Base-by-base conservation (phyloP, 2,329 filamentous ascomycete species). In the Venturiaceae sp. region DNA sequence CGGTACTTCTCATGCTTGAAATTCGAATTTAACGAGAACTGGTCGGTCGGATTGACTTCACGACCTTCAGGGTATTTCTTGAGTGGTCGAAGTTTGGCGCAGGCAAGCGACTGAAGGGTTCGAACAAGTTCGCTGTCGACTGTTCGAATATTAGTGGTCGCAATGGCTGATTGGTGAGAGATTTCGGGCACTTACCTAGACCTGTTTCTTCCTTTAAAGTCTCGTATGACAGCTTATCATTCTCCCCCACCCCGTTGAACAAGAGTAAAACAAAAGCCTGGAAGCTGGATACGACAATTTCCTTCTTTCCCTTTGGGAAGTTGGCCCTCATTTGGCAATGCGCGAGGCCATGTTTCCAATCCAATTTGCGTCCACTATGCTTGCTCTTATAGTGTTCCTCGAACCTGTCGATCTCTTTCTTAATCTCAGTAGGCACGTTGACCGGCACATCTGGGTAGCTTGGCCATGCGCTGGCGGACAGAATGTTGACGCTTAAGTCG, bases 381-480 rank as follows among this genome's bases (percentile, higher is more conserved):
- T 96, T 97, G 67, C 77, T 81, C 70, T 89, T 86, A 77, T 99
- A 99, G 70, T 92, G 91, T 16, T 77, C 69, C 66, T 96, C 90
- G 67, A 96, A 99, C 52, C 85, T 83, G 63, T 87, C 82, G 60
- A 95, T 85, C 58, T 92, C 85, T n/a, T 78, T 78, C 26, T 87
- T 81, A 52, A 97, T 86, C 39, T 88, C 83, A 5, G 81, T 74
- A 0, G 94, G 92, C 6, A 99, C 80, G 59, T 84, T 84, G 59
- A 96, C 81, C 2, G 80, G 75, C 6, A 86, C 80, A 61, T 96
- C 91, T 0, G 87, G 84, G 66, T 97, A 99, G 0, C 88, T 87
- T 0, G 94, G 94, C 94, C 94, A 99, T 1, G 94, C 88, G 0
- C 92, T 84, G 1, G 90, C 84, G 3, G 91, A 95, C n/a, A 99